Evolutionary conservation across 2,329 filamentous ascomycete genomes (phyloP).

Genomic region (Aspergillus thermomutatus): DNA sequence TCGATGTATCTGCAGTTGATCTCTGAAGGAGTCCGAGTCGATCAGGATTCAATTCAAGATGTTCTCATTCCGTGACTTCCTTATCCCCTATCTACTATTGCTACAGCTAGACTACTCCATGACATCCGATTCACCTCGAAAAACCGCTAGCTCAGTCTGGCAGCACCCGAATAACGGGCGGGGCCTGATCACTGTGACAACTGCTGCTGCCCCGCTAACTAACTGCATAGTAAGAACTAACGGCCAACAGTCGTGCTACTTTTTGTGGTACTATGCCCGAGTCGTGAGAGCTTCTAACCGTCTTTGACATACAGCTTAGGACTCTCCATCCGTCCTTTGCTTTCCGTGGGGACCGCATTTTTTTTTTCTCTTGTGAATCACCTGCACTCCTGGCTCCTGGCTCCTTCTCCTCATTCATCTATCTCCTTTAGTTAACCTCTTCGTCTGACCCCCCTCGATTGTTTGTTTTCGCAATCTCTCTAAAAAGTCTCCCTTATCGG

Average conservation of each 20-base stretch:
- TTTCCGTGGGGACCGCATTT: conserved; percentile 12
- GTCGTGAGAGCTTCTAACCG: background rate
- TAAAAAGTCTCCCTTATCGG: conserved; percentile 5
- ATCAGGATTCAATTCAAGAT: background rate
- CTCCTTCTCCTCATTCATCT: conserved; percentile 9
- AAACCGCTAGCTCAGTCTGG: background rate
- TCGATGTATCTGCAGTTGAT: background rate
- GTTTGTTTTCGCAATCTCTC: conserved; percentile 13
- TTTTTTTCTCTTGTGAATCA: conserved; percentile 10
- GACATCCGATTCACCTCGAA: background rate
- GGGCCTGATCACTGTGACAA: conserved; percentile 12
- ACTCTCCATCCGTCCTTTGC: conserved; percentile 3
- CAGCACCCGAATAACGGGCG: background rate
- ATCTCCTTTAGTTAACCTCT: conserved; percentile 1
- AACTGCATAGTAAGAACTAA: conserved; percentile 1
- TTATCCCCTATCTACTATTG: background rate
- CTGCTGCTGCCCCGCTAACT: conserved; percentile 12
- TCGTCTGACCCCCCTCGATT: conserved; percentile 6
- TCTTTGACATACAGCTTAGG: background rate
- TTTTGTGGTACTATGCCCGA: background rate
- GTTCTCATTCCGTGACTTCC: background rate
- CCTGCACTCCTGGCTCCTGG: conserved; percentile 11
- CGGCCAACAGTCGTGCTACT: background rate
- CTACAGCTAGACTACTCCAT: too few species aligned
- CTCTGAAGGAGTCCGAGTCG: background rate